phyloP scores from a whole-genome alignment of 208 protist genomes.

The Acanthamoeba lenticulata region DNA sequence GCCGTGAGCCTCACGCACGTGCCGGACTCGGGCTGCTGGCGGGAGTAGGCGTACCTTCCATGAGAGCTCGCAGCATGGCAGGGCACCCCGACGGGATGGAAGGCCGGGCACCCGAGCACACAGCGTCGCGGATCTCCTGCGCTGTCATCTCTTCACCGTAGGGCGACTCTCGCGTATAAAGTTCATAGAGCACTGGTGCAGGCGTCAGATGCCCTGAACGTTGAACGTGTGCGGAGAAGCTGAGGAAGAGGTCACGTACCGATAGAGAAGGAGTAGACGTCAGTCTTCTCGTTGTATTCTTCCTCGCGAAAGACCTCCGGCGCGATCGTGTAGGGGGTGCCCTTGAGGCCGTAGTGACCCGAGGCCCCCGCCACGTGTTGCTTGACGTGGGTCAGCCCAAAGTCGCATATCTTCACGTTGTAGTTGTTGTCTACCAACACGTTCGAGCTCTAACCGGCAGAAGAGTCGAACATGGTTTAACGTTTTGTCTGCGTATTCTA shows the following conservation, averaged over 20 bases:
- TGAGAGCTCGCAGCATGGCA: neutral
- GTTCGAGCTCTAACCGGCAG: neutral
- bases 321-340: constrained; percentile 32
- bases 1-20: neutral
- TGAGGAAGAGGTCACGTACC: neutral
- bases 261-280: constrained; percentile 36
- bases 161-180: neutral
- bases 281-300: constrained; percentile 55
- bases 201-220: neutral
- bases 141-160: constrained; percentile 1
- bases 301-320: constrained; percentile 26
- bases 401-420: constrained; percentile 57
- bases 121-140: constrained; percentile 5
- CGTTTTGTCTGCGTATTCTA: no score
- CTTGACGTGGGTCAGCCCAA: constrained; percentile 35
- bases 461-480: neutral
- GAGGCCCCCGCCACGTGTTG: constrained; percentile 2
- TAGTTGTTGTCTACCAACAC: constrained; percentile 35
- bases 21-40: neutral
- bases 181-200: neutral
- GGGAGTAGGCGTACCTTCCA: neutral
- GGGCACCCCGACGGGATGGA: neutral
- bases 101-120: neutral
- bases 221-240: neutral
- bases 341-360: constrained; percentile 22